A percentile compares a stretch with the other conserved stretches of the same genome.
These are phyloP conservation scores for Rhodotorula paludigena DNA, from an alignment of 768 basidiomycete genomes.

Conservation along the genomic window DNA sequence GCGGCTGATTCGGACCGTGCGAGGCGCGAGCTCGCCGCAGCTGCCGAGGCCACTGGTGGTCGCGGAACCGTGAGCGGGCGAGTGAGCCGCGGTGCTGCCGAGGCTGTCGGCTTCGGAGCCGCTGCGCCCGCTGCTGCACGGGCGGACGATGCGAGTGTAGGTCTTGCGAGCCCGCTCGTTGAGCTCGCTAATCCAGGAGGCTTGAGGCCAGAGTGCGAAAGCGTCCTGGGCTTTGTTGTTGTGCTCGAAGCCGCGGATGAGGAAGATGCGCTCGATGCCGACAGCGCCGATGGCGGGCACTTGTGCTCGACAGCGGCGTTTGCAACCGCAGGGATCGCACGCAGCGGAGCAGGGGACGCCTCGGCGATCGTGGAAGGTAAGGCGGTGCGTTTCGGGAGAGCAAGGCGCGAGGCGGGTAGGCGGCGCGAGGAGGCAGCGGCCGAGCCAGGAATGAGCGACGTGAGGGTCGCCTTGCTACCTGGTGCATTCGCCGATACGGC, in stretches of 20 bases:
- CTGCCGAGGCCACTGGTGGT: neutral
- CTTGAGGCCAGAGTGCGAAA: neutral
- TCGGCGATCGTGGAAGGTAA: neutral
- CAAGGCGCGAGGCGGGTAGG: neutral
- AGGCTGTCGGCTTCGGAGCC: neutral
- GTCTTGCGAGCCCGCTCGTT: neutral
- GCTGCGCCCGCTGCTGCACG: neutral
- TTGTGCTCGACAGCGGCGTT: neutral
- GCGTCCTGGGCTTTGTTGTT: neutral
- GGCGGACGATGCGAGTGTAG: neutral
- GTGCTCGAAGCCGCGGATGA: neutral
- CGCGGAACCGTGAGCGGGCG: neutral
- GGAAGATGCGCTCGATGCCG: neutral
- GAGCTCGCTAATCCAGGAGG: neutral
- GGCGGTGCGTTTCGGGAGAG: neutral
- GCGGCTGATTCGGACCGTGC: neutral
- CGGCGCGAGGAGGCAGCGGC: neutral
- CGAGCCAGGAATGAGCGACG: conserved; percentile 4
- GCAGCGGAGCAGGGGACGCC: neutral
- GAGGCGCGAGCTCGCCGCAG: neutral
- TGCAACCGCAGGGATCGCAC: neutral
- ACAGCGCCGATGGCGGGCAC: neutral
- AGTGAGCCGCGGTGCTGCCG: neutral
- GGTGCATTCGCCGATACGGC: neutral
- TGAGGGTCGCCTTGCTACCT: neutral